Percentiles rank a stretch among this genome's conserved stretches.
Evolutionary conservation across 768 basidiomycete species (phyloP).

Genomic region (Pleurotus tuoliensis): DNA sequence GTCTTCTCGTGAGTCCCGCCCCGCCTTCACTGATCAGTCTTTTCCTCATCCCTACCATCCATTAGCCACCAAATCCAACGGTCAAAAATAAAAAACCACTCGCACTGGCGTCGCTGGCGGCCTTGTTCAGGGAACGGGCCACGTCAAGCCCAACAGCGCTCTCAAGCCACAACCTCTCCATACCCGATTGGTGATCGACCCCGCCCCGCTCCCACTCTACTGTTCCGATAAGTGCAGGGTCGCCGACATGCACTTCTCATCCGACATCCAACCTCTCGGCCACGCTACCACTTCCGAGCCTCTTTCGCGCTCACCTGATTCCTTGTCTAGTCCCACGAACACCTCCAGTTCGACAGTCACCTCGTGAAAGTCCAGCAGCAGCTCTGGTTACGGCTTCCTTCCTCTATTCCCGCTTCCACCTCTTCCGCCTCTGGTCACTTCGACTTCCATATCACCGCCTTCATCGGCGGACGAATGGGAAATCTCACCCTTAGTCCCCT

Average conservation of each 20-base stretch:
- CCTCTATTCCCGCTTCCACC: slow-evolving; percentile 19
- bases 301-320: slow-evolving; percentile 20
- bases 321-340: slow-evolving; percentile 37
- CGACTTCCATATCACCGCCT: slow-evolving; percentile 32
- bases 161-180: slow-evolving; percentile 42
- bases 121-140: slow-evolving; percentile 63
- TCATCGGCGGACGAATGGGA: slow-evolving; percentile 13
- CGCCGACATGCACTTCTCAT: slow-evolving; percentile 45
- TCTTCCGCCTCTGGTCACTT: slow-evolving; percentile 15
- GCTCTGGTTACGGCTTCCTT: too few species aligned
- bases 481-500: neutral
- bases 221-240: slow-evolving; percentile 76
- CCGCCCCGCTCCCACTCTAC: slow-evolving; percentile 29
- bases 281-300: slow-evolving; percentile 32
- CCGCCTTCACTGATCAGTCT: neutral
- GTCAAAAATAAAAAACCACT: slow-evolving; percentile 14
- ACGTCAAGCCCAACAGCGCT: slow-evolving; percentile 57
- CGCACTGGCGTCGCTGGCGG: slow-evolving; percentile 34
- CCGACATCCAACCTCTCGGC: slow-evolving; percentile 31
- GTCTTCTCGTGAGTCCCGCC: slow-evolving; percentile 30
- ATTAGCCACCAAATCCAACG: slow-evolving; percentile 22
- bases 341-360: slow-evolving; percentile 33
- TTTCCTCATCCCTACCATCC: neutral
- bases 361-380: slow-evolving; percentile 17
- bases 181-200: slow-evolving; percentile 72